Evolutionary conservation across 2,329 filamentous ascomycete genomes (phyloP).

Genomic region (Chaetomium sp.): DNA sequence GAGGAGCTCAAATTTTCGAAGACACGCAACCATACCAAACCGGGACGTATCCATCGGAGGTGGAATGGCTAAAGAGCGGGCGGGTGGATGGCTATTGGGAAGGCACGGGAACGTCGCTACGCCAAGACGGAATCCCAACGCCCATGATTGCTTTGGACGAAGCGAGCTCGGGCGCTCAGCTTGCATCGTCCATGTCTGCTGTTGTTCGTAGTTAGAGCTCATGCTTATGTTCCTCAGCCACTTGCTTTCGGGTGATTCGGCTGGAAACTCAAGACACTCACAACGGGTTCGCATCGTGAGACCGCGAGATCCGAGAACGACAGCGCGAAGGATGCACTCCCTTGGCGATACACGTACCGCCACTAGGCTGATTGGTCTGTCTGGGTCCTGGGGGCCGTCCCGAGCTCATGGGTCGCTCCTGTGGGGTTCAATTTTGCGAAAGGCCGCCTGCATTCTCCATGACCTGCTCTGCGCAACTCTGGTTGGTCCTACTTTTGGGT

Average conservation of each 20-base stretch:
- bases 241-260: too few relatives aligned
- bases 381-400: constrained; percentile 1
- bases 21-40: constrained; percentile 4
- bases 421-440: constrained; percentile 6
- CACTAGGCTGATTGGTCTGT: neutral
- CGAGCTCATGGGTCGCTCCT: constrained; percentile 9
- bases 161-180: neutral
- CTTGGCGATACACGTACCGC: neutral
- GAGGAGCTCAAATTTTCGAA: neutral
- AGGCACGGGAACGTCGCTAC: constrained; percentile 7
- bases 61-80: neutral
- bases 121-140: constrained; percentile 14
- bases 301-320: neutral
- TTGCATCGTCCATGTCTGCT: too few relatives aligned
- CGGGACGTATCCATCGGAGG: neutral
- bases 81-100: neutral
- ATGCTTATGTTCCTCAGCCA: too few relatives aligned
- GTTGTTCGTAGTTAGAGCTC: too few relatives aligned
- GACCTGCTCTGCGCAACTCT: neutral
- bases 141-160: constrained; percentile 11
- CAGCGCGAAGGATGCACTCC: constrained; percentile 1
- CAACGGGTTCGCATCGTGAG: neutral
- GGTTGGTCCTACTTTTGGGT: neutral
- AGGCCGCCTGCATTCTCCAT: neutral
- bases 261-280: too few relatives aligned